phyloP scores from a whole-genome alignment of 305 asterid species.

The Plantago coronopus region DNA sequence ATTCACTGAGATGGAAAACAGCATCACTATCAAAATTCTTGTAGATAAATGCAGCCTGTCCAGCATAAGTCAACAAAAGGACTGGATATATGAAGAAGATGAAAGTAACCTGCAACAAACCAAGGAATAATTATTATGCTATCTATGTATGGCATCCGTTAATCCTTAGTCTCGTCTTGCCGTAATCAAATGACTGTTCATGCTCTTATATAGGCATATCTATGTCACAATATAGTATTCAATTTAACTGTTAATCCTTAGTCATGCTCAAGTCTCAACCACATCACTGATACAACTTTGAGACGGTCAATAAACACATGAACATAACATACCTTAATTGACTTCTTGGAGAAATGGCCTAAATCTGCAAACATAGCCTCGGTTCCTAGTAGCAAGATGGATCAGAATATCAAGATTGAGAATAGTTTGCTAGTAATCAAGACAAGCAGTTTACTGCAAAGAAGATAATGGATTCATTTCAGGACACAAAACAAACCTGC shows the following conservation, averaged over 20 bases:
- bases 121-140: not conserved
- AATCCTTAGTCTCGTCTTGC: not conserved
- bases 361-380: conserved; percentile 88
- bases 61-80: conserved; percentile 78
- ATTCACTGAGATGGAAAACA: conserved; percentile 71
- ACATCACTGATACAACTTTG: too few species aligned
- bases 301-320: not conserved
- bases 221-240: too few species aligned
- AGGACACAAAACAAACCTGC: conserved; percentile 58
- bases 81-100: conserved; percentile 74
- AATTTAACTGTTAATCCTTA: too few species aligned
- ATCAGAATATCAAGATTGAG: conserved; percentile 14
- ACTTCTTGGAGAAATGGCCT: conserved; percentile 86
- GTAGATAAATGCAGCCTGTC: conserved; percentile 81
- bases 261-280: too few species aligned
- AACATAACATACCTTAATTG: conserved; percentile 58
- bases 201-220: too few species aligned
- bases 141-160: not conserved
- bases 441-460: not conserved
- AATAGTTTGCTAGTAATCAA: conserved; percentile 4
- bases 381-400: conserved; percentile 50
- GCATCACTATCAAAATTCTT: conserved; percentile 38
- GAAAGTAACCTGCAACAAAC: conserved; percentile 61
- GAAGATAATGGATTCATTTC: not conserved
- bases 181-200: not conserved